Evolutionary conservation across 441 rosid species (phyloP), one percentile per base, ranked within the genome.

Genomic region (Brassica balearica): DNA sequence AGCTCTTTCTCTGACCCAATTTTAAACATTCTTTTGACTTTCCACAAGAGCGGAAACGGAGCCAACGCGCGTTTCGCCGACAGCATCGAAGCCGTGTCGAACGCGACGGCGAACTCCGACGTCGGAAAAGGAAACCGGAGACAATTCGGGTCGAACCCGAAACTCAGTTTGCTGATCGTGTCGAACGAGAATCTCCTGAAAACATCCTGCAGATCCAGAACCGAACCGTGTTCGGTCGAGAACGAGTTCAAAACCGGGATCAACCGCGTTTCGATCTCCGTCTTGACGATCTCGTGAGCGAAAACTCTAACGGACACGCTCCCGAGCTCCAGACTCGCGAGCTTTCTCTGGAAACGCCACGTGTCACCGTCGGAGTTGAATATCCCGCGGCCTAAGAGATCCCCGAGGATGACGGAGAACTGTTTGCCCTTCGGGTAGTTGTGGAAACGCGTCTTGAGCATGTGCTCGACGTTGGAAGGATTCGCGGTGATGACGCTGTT

Each of bases 351-450:
- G 48, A 90, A 88, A 60, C 77, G 83, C 94, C 94, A 90, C 8
- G 85, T 77, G n/a, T 90, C 88, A 0, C 91, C 94, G 1, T 90
- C 94, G 32, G 87, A 88, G 6, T 86, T 87, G 76, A 90, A 90
- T 19, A 90, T 90, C 2, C 94, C 94, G 6, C 73, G 79, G 70
- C 94, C 94, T 1, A 90, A 77, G 8, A 90, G 87, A 77, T 90
- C 94, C 0, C 94, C 91, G 7, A 94, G 74, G 68, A 92, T 76
- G 1, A 79, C 69, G 5, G 94, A 90, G 88, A 94, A 94, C 22
- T 88, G 92, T 68, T 91, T 91, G 25, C 98, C 98, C 74, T 94
- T 94, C 0, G 97, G 98, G 84, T 91, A 94, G 73, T 91, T 94
- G 8, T 88, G 81, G 77, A 92, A 94, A 9, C 79, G 86, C 46